Conservation (phyloP, 805 yeast genomes). For the Saccharomycopsis fermentans region DNA sequence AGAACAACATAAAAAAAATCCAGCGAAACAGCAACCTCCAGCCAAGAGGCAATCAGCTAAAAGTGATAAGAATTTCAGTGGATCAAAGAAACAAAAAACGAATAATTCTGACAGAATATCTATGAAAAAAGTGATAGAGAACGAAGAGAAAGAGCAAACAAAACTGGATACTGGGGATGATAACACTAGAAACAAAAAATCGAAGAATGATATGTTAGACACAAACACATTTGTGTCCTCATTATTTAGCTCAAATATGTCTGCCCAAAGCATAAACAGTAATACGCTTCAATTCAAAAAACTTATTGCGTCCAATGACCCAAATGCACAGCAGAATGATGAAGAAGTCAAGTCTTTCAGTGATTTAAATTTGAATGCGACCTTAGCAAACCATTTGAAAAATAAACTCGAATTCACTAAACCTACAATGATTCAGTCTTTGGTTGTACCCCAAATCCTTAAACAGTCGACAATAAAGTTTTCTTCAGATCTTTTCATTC, state of each 20-base stretch:
- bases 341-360: not conserved
- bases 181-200: slow-evolving; percentile 23
- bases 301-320: not conserved
- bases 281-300: slow-evolving; percentile 36
- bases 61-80: slow-evolving; percentile 1
- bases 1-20: slow-evolving; percentile 8
- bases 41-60: not conserved
- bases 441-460: slow-evolving; percentile 58
- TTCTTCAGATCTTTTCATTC: slow-evolving; percentile 66
- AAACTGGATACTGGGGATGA: slow-evolving; percentile 20
- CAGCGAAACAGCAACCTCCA: slow-evolving; percentile 4
- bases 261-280: slow-evolving; percentile 21
- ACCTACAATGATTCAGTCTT: slow-evolving; percentile 84
- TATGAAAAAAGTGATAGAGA: slow-evolving; percentile 17
- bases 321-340: not conserved
- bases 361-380: not conserved
- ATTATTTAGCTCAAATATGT: slow-evolving; percentile 62
- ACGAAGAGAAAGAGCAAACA: not conserved
- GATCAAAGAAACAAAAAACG: not conserved
- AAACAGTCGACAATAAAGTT: slow-evolving; percentile 19
- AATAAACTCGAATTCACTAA: slow-evolving; percentile 30
- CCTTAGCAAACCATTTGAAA: not conserved
- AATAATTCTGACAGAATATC: not conserved
- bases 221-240: slow-evolving; percentile 72
- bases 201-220: slow-evolving; percentile 29